Evolutionary conservation across 495 filamentous ascomycete genomes (phyloP).

Genomic region (Achaetomiella virescens): DNA sequence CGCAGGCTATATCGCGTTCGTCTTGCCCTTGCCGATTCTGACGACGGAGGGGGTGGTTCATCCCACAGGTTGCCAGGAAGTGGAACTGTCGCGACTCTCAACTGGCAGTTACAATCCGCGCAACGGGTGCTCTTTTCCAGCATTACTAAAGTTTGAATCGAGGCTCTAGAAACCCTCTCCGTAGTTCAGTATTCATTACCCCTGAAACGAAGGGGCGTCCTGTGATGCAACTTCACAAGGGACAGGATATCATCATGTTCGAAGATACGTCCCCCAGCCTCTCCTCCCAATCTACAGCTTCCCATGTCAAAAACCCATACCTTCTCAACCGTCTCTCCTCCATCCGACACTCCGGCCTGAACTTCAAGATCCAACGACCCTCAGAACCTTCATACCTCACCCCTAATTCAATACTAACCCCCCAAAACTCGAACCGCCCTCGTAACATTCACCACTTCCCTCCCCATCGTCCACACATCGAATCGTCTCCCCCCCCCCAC

Average conservation of each 20-base stretch:
- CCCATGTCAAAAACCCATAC: not conserved
- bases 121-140: no score
- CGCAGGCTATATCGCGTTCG: not conserved
- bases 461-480: not conserved
- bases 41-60: no score
- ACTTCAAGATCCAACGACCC: not conserved
- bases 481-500: no score
- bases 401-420: no score
- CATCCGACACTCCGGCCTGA: constrained; percentile 4
- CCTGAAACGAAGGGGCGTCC: not conserved
- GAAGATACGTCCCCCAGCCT: not conserved
- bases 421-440: not conserved
- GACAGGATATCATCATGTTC: constrained; percentile 6
- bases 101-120: no score
- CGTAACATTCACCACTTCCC: not conserved
- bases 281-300: not conserved
- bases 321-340: not conserved
- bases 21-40: not conserved
- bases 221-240: not conserved
- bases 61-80: no score
- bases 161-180: no score
- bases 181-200: not conserved
- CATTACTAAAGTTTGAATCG: no score
- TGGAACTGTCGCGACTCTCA: no score
- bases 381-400: not conserved